Base-by-base conservation (phyloP, 345 rosid genomes). In the Psidium friedrichsthalianum region DNA sequence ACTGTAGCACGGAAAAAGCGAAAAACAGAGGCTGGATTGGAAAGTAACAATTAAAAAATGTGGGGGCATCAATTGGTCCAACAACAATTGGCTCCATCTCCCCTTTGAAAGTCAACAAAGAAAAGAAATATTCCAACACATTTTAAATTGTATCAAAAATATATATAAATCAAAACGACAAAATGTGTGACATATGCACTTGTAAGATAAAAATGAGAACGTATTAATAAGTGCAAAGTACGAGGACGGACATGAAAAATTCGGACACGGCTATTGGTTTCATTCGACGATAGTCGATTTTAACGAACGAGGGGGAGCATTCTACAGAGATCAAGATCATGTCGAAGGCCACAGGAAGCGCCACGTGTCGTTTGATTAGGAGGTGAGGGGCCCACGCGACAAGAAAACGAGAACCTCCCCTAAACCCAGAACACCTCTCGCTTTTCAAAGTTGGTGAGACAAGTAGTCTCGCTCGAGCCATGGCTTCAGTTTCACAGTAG, bases 381-480 rank as follows among this genome's bases (percentile, higher is more conserved):
- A 56, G 8, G 21, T 8, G 24, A 7, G 42, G 86, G 82, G 25
- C 86, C 86, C 86, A 9, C 82, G 25, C 25, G 69, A 47, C n/a
- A 21, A 69, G 32, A 25, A 61, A 61, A 1, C 24, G 24, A 51
- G 58, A 85, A 82, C 49, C 80, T 7, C 3, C 40, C n/a, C 49
- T 32, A 57, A 61, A 86, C 84, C 81, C 82, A 76, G 36, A 42
- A 11, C 13, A 2, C 83, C 4, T 27, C 76, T 57, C 85, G 1
- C 83, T 85, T 89, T 92, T 85, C 90, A 82, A 86, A 91, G 95
- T 93, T 93, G 95, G 99, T 92, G 83, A 90, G 93, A 89, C 64
- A 88, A 86, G 89, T 84, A 56, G 13, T 69, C 47, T 83, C 86
- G 78, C 87, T 82, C 58, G 88, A 59, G 88, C 82, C 88, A 82